Conservation (phyloP, 257 asterid species). For the Nicotiana noctiflora region DNA sequence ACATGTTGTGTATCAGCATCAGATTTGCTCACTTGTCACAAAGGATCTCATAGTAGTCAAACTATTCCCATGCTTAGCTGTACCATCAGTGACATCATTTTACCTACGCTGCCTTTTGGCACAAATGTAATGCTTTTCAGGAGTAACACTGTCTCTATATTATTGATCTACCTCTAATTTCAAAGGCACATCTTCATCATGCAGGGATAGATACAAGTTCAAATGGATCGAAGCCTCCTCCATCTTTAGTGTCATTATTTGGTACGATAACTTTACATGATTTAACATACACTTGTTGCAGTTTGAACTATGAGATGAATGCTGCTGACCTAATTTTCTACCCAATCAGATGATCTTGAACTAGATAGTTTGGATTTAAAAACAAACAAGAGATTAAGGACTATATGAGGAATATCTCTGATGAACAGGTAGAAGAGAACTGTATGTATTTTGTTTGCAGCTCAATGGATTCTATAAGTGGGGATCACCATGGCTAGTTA, state of each 20-base stretch:
- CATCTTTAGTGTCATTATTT: conserved; percentile 60
- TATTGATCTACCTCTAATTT: neutral
- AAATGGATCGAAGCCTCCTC: conserved; percentile 54
- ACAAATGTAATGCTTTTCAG: neutral
- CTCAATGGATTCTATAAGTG: neutral
- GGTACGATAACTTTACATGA: conserved; percentile 35
- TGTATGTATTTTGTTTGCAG: neutral
- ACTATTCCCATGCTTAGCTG: neutral
- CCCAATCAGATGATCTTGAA: neutral
- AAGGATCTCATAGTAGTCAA: neutral
- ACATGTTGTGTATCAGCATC: neutral
- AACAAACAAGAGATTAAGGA: neutral
- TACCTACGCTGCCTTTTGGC: neutral
- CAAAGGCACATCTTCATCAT: conserved; percentile 9
- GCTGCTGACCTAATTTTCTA: neutral
- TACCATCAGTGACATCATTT: neutral
- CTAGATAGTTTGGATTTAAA: neutral
- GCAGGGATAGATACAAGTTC: conserved; percentile 53
- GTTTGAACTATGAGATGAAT: neutral
- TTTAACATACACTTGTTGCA: neutral
- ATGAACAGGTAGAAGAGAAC: neutral
- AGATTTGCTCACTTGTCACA: neutral
- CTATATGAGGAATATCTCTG: neutral
- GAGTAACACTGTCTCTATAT: neutral
- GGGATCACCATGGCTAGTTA: neutral